Evolutionary conservation across 2,329 filamentous ascomycete species (phyloP).

Genomic region (Pseudogymnoascus sp.): DNA sequence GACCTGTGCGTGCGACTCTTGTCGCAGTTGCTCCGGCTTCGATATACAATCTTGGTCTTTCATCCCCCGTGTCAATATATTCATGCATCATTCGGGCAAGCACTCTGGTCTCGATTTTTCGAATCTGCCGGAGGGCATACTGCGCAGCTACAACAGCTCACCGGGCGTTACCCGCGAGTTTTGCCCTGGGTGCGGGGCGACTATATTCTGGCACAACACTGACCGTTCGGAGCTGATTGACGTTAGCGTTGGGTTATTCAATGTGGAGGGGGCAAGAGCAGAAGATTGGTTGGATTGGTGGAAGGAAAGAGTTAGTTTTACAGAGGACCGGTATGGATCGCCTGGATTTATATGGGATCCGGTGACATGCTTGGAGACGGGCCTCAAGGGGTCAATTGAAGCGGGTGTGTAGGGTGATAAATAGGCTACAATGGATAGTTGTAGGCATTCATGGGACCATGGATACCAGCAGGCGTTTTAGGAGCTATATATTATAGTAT

Average conservation of each 20-base stretch:
- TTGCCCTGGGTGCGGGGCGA: slow-evolving; percentile 54
- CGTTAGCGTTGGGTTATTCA: slow-evolving; percentile 53
- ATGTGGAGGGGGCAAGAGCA: slow-evolving; percentile 44
- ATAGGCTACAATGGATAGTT: neutral
- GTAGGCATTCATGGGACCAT: neutral
- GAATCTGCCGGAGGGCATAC: slow-evolving; percentile 32
- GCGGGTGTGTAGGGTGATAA: neutral
- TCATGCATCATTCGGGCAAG: slow-evolving; percentile 30
- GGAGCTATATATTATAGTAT: too few relatives aligned
- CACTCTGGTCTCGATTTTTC: neutral
- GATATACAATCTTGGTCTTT: slow-evolving; percentile 62
- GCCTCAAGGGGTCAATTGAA: neutral
- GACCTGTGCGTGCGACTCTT: slow-evolving; percentile 54
- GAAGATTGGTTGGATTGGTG: slow-evolving; percentile 57
- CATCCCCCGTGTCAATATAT: slow-evolving; percentile 51
- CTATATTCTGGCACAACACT: slow-evolving; percentile 52
- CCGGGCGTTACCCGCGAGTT: slow-evolving; percentile 50
- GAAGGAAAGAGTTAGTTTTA: slow-evolving; percentile 48
- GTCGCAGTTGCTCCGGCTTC: slow-evolving; percentile 51
- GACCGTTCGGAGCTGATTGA: slow-evolving; percentile 50
- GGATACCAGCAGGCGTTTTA: too few relatives aligned
- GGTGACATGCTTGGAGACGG: neutral
- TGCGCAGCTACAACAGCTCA: slow-evolving; percentile 47
- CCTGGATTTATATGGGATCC: slow-evolving; percentile 1
- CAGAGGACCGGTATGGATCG: slow-evolving; percentile 12